These are phyloP conservation scores for Scedosporium dehoogii DNA, from an alignment of 2,329 filamentous ascomycete genomes.

Conservation along the genomic window DNA sequence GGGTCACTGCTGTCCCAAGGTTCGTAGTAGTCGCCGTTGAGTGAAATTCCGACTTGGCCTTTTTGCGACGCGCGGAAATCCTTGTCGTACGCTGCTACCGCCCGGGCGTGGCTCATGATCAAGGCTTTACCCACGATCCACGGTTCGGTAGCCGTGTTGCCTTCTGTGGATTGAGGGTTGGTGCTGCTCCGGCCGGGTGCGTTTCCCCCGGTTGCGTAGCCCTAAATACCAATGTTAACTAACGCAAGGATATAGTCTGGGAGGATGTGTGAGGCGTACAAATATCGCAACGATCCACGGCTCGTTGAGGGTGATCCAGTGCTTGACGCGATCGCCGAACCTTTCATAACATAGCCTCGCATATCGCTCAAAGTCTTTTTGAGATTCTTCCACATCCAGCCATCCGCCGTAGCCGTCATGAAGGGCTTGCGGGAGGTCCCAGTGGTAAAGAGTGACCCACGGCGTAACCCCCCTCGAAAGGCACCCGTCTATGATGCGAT, in stretches of 20 bases:
- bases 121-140: constrained; percentile 25
- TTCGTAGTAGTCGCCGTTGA: constrained; percentile 28
- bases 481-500: constrained; percentile 49
- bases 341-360: constrained; percentile 24
- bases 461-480: constrained; percentile 47
- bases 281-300: constrained; percentile 27
- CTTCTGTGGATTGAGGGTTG: constrained; percentile 16
- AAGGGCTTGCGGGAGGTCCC: constrained; percentile 37
- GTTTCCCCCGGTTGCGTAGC: constrained; percentile 22
- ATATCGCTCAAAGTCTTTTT: constrained; percentile 25
- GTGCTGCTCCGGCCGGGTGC: constrained; percentile 22
- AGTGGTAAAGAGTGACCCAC: constrained; percentile 55
- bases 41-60: constrained; percentile 23
- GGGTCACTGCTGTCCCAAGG: constrained; percentile 20
- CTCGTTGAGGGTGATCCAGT: constrained; percentile 31
- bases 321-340: constrained; percentile 29
- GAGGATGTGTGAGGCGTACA: constrained; percentile 11
- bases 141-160: constrained; percentile 24
- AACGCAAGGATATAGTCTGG: neutral
- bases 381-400: constrained; percentile 20
- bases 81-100: constrained; percentile 19
- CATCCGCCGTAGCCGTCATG: constrained; percentile 26
- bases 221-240: constrained; percentile 11
- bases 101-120: constrained; percentile 25
- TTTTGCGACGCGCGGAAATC: constrained; percentile 20